Evolutionary conservation across 192 early-diverging fungal genomes (phyloP), one percentile per base, ranked within the genome.

Genomic region (Dissophora globulifera): DNA sequence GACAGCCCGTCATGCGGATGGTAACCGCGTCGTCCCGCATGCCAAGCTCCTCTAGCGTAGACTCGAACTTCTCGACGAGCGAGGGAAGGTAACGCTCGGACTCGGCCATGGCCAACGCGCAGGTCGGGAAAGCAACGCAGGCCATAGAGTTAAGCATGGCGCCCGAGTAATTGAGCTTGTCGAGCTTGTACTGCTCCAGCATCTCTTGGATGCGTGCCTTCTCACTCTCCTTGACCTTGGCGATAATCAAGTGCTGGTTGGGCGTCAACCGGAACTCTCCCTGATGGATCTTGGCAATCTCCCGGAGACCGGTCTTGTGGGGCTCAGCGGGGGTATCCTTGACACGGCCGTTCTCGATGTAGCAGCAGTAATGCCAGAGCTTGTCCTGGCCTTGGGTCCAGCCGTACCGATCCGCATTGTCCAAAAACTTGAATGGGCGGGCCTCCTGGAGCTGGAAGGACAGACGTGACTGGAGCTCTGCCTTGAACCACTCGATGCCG

Each of bases 1-100:
- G 96, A 72, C 96, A 98, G 53, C 96, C 96, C 1, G 96, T 98
- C 96, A 98, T 98, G 63, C 96, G 88, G 63, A 98, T 94, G 22
- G 92, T 93, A 67, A 98, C 94, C 51, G 93, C 93, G 74, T 98
- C 93, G 32, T 94, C 80, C 43, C 91, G 82, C 57, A 98, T 66
- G 12, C 96, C 96, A 31, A 89, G 80, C 50, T 87, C 88, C 62
- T 94, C 93, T 59, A 98, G 82, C 29, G 91, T 80, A 0, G 78
- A 62, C 78, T 98, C 96, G 56, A 98, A 85, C 74, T 85, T 85
- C 20, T 82, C 81, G 43, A 98, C 91, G 50, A 98, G 85, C 27
- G 80, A 79, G 55, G 95, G 96, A 57, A 98, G 79, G 81, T 98
- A 97, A 63, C 96, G 92, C 84, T 98, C 96, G 43, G 92, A 93